phyloP scores from a whole-genome alignment of 140 eudicot species.

The Ambrosia hybrid region DNA sequence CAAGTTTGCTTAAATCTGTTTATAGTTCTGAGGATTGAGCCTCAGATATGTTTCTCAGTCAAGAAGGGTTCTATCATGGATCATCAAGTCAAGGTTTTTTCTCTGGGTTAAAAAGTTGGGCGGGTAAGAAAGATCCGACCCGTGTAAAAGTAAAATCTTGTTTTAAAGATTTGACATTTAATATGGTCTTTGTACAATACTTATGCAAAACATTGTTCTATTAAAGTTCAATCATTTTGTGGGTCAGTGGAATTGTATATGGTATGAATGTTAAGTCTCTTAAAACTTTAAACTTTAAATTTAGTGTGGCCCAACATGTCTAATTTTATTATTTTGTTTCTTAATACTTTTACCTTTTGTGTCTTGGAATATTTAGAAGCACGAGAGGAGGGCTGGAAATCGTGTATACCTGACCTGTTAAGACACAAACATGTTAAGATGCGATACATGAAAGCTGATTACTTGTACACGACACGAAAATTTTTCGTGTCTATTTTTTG shows the following conservation, averaged over 20 bases:
- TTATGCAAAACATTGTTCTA: slow-evolving; percentile 24
- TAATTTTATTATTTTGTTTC: neutral
- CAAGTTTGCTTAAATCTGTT: slow-evolving; percentile 34
- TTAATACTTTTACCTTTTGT: neutral
- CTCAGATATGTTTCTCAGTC: slow-evolving; percentile 22
- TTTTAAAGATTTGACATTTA: slow-evolving; percentile 32
- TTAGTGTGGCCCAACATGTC: slow-evolving; percentile 15
- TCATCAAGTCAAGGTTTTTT: slow-evolving; percentile 1
- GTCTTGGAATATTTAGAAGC: too few relatives aligned
- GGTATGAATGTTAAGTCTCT: neutral
- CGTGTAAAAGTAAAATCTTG: slow-evolving; percentile 48
- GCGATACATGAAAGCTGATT: too few relatives aligned
- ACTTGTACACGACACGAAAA: too few relatives aligned
- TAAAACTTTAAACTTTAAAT: neutral
- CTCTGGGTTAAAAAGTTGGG: slow-evolving; percentile 17
- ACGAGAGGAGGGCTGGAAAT: too few relatives aligned
- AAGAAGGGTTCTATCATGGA: slow-evolving; percentile 22
- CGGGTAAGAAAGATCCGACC: slow-evolving; percentile 10
- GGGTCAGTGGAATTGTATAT: slow-evolving; percentile 11
- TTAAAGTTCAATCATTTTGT: slow-evolving; percentile 21
- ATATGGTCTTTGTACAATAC: slow-evolving; percentile 34
- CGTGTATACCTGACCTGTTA: too few relatives aligned
- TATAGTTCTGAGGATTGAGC: slow-evolving; percentile 31
- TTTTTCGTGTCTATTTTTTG: too few relatives aligned
- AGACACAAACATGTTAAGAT: too few relatives aligned